Evolutionary conservation across 78 protist species (phyloP), one percentile per base, ranked within the genome.

Genomic region (Acrasis kona): DNA sequence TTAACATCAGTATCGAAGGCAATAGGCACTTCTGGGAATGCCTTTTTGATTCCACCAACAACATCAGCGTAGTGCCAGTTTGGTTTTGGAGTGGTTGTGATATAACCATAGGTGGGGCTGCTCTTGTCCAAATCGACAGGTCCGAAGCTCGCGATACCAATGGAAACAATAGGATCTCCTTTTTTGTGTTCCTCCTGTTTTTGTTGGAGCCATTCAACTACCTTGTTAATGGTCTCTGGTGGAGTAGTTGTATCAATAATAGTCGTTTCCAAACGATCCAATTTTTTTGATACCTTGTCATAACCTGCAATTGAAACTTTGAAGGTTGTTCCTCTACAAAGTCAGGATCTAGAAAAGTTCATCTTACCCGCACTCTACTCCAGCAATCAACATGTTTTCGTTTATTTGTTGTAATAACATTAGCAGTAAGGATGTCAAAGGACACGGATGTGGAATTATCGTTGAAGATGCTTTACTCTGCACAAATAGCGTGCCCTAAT

Each of bases 1-100:
- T 92, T 92, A 9, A 89, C 93, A 69, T 92, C 96, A 12, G 96
- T 92, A 58, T 92, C 96, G 29, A 92, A 78, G 29, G 31, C 80
- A 12, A 41, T 41, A 19, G 92, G 92, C 6, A 69, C 71, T 32
- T 38, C 35, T n/a, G 61, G 61, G 68, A 57, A 75, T 35, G 41
- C 65, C 19, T 5, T 34, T 5, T 12, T 5, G 30, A 87, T 66
- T 57, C 69, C 36, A 0, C 81, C 76, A 10, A 90, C 58, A 6
- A 92, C 65, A 64, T 90, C 38, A 0, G 73, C 39, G 65, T 84
- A 9, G 8, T 28, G 65, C 92, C 92, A 92, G 12, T 32, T 65
- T 41, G 85, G 79, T 75, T 92, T 92, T 3, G 96, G 96, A 27
- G 96, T 92, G 10, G 87, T 85, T 1, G 92, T 87, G 58, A 92